Evolutionary conservation across 208 protist species (phyloP).

Genomic region (Spongospora subterranea): DNA sequence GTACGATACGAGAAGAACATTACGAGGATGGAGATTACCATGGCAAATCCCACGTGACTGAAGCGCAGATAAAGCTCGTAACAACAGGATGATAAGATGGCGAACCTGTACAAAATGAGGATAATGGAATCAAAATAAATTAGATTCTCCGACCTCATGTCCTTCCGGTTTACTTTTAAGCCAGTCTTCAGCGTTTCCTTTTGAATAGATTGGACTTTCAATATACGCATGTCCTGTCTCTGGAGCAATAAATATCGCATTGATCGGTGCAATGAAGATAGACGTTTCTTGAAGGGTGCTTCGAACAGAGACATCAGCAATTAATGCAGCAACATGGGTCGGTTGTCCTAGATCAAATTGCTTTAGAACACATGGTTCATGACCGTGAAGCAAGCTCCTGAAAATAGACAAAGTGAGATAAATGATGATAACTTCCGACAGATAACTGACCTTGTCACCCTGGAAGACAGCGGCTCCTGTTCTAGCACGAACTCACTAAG

Average conservation of each 20-base stretch:
- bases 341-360: background rate
- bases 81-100: background rate
- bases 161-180: slow-evolving; percentile 6
- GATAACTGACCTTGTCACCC: background rate
- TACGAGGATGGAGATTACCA: slow-evolving; percentile 15
- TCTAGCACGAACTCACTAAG: background rate
- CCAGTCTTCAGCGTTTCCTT: slow-evolving; percentile 47
- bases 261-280: slow-evolving; percentile 32
- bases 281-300: background rate
- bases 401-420: background rate
- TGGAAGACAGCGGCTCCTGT: background rate
- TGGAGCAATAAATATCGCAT: background rate
- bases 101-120: background rate
- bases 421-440: background rate
- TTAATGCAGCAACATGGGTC: background rate
- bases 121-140: background rate
- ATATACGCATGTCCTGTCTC: slow-evolving; percentile 10
- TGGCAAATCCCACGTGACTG: slow-evolving; percentile 1
- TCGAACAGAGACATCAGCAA: slow-evolving; percentile 23
- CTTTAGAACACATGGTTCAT: slow-evolving; percentile 55
- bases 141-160: background rate
- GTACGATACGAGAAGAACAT: slow-evolving; percentile 21
- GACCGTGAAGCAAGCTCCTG: slow-evolving; percentile 3
- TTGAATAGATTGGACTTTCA: slow-evolving; percentile 9
- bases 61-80: slow-evolving; percentile 2